These are phyloP conservation scores for Cordyceps cicadae DNA, from an alignment of 2,329 filamentous ascomycete species.

Conservation along the genomic window DNA sequence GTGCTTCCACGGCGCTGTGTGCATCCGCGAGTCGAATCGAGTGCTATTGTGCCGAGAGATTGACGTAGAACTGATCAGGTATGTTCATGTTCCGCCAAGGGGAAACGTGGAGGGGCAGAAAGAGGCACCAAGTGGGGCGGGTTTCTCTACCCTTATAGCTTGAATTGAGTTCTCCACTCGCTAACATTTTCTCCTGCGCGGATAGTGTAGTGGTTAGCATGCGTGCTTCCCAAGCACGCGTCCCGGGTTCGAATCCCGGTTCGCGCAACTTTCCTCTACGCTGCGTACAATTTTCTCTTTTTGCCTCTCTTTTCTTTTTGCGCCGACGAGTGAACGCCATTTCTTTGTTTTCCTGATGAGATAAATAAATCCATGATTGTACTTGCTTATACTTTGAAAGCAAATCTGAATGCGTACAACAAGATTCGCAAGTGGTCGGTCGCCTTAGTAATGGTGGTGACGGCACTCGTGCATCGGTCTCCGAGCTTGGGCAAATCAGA, in stretches of 20 bases:
- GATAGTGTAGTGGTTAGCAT: conserved; percentile 14
- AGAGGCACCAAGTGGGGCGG: conserved; percentile 5
- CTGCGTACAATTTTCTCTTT: conserved; percentile 2
- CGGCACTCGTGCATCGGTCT: conserved; percentile 9
- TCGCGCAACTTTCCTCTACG: conserved; percentile 12
- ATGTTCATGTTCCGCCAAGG: not conserved
- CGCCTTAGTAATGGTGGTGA: conserved; percentile 9
- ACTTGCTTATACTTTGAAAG: not conserved
- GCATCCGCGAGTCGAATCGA: no score
- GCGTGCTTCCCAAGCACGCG: conserved; percentile 14
- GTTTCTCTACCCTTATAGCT: rapidly evolving
- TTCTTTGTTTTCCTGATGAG: not conserved
- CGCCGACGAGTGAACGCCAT: no score
- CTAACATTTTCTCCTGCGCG: conserved; percentile 7
- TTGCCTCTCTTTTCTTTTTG: not conserved
- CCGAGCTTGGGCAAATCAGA: conserved; percentile 11
- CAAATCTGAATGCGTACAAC: not conserved
- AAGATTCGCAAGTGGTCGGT: not conserved
- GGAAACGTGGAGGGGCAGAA: not conserved
- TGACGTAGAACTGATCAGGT: not conserved
- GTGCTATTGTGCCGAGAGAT: not conserved
- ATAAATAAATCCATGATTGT: not conserved
- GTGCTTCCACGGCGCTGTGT: not conserved
- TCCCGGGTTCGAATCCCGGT: conserved; percentile 14
- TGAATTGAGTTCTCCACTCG: not conserved